Base-by-base conservation (phyloP, 768 basidiomycete genomes). In the Hypholoma sublateritium region DNA sequence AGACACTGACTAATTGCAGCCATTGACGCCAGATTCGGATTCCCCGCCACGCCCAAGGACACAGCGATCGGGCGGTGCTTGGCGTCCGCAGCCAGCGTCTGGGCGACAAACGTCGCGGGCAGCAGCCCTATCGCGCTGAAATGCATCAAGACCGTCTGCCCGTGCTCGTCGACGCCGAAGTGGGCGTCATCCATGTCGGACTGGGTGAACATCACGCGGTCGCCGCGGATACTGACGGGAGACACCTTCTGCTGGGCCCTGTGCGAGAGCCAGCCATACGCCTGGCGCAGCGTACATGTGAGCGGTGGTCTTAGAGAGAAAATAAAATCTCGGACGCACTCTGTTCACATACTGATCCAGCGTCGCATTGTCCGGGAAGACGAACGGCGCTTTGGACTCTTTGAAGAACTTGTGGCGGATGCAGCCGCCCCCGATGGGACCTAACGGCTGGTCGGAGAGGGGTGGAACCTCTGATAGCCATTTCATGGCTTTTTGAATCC, bases 121-220 rank as follows among this genome's bases (percentile, higher is more conserved):
- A 71, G 55, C 60, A 65, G 25, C 43, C 62, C 67, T 48, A 71
- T 55, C 17, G 56, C 57, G 17, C 32, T 55, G 51, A 72, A 71
- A 53, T 71, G 63, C 47, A 72, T 49, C 36, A 72, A 32, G 48
- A 65, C 61, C 41, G 60, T 66, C 28, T 50, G 64, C 46, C 66
- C 66, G 25, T 62, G 3, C 12, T 63, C 50, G 58, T 70, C 68
- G 49, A 72, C 57, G 47, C 57, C 65, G 52, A 72, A 72, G 58
- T 69, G 70, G 59, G 57, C 54, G 35, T 14, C 7, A 54, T 69
- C 2, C 59, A 71, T 65, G 64, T 71, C 65, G 59, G 69, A 62
- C 62, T 72, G 71, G 41, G 53, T 67, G 64, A 69, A 68, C 35
- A 71, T 64, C 12, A 69, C 47, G 32, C 43, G 60, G 5, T 71